phyloP scores from a whole-genome alignment of 352 stramenopile species.

The Phytophthora rubi region DNA sequence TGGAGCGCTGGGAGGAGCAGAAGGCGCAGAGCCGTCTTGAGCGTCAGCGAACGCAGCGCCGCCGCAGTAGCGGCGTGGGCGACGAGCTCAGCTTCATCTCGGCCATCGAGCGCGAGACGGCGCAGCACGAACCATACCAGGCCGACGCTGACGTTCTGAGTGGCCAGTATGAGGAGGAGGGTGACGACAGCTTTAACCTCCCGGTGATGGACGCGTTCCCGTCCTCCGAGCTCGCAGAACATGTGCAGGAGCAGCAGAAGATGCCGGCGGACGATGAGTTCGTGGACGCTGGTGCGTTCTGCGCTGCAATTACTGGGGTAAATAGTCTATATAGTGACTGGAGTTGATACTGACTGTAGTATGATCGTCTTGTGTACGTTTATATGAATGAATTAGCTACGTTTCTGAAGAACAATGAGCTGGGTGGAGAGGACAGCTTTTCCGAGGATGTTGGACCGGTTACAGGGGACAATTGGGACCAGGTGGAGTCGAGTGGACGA shows the following conservation, averaged over 20 bases:
- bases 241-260: slow-evolving; percentile 13
- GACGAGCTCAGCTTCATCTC: slow-evolving; percentile 45
- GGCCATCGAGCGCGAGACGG: slow-evolving; percentile 32
- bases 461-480: slow-evolving; percentile 37
- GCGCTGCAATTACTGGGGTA: neutral
- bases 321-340: neutral
- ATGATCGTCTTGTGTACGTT: neutral
- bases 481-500: slow-evolving; percentile 38
- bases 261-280: slow-evolving; percentile 65
- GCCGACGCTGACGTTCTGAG: neutral
- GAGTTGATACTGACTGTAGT: neutral
- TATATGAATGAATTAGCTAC: slow-evolving; percentile 28
- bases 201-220: slow-evolving; percentile 43
- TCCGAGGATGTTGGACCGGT: slow-evolving; percentile 37
- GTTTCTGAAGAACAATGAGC: slow-evolving; percentile 56
- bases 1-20: slow-evolving; percentile 58
- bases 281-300: slow-evolving; percentile 66
- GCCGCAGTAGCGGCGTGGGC: slow-evolving; percentile 25
- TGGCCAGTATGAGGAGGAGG: neutral
- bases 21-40: slow-evolving; percentile 46
- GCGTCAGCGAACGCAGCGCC: slow-evolving; percentile 13
- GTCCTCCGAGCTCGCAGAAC: slow-evolving; percentile 5
- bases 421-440: slow-evolving; percentile 56
- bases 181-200: slow-evolving; percentile 44
- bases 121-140: neutral